phyloP scores from a whole-genome alignment of 2,329 filamentous ascomycete species.

The Aspergillus sp. region DNA sequence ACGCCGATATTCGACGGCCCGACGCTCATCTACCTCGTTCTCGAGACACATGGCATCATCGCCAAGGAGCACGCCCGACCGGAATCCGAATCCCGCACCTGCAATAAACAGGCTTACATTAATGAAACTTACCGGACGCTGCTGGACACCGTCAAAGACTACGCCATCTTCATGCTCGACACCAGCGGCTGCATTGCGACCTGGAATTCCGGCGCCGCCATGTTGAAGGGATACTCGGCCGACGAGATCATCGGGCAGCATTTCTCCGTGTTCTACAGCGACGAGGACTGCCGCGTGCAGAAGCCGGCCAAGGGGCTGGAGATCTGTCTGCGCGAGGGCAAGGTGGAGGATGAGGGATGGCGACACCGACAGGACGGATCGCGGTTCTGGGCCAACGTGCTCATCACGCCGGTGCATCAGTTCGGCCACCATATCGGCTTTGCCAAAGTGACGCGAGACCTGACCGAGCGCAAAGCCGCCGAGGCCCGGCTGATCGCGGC shows the following conservation, averaged over 20 bases:
- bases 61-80: slow-evolving; percentile 19
- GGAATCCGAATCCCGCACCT: slow-evolving; percentile 12
- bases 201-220: slow-evolving; percentile 50
- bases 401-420: slow-evolving; percentile 50
- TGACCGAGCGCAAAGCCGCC: slow-evolving; percentile 49
- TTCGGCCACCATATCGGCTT: slow-evolving; percentile 48
- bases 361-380: slow-evolving; percentile 51
- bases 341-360: slow-evolving; percentile 54
- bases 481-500: slow-evolving; percentile 49
- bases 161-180: slow-evolving; percentile 56
- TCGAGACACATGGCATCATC: slow-evolving; percentile 35
- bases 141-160: slow-evolving; percentile 53
- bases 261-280: slow-evolving; percentile 50
- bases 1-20: slow-evolving; percentile 37
- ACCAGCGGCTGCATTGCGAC: slow-evolving; percentile 48
- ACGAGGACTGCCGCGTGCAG: slow-evolving; percentile 41
- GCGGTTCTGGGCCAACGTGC: slow-evolving; percentile 54
- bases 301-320: slow-evolving; percentile 48
- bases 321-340: slow-evolving; percentile 47
- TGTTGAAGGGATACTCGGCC: slow-evolving; percentile 49
- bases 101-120: slow-evolving; percentile 38
- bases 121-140: slow-evolving; percentile 54
- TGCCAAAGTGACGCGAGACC: slow-evolving; percentile 51
- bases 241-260: slow-evolving; percentile 51
- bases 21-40: slow-evolving; percentile 33